A percentile compares a stretch with the other conserved stretches of the same genome.
Evolutionary conservation across 129 eudicot species (phyloP).

Genomic region (Chrysanthemum makinoi): DNA sequence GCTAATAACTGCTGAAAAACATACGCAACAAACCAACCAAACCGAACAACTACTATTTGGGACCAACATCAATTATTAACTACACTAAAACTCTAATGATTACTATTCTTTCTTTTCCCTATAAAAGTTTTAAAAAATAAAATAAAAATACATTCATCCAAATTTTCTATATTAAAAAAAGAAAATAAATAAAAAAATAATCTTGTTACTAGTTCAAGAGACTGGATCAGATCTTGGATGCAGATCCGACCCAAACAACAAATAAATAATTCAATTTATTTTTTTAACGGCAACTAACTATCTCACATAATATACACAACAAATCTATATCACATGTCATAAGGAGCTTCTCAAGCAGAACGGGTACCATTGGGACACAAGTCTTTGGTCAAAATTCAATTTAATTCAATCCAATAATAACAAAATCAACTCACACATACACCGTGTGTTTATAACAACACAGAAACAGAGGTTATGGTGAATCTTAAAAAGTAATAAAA

Average conservation of each 20-base stretch:
- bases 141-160: slow-evolving; percentile 4
- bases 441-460: background rate
- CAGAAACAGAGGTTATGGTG: slow-evolving; percentile 15
- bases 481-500: background rate
- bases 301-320: too few relatives aligned
- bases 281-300: too few relatives aligned
- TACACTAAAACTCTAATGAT: background rate
- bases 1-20: too few relatives aligned
- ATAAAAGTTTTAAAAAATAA: background rate
- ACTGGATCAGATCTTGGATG: slow-evolving; percentile 12
- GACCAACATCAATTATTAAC: background rate
- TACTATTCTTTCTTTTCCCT: background rate
- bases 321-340: too few relatives aligned
- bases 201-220: background rate
- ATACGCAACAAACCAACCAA: too few relatives aligned
- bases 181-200: background rate
- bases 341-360: too few relatives aligned
- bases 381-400: background rate
- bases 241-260: background rate
- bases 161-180: background rate
- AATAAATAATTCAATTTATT: background rate
- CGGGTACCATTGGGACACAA: too few relatives aligned
- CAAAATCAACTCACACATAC: slow-evolving; percentile 14
- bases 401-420: background rate
- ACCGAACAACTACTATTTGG: too few relatives aligned